Evolutionary conservation across 176 grass and related monocot species (phyloP).

Genomic region (Musa schizocarpa): DNA sequence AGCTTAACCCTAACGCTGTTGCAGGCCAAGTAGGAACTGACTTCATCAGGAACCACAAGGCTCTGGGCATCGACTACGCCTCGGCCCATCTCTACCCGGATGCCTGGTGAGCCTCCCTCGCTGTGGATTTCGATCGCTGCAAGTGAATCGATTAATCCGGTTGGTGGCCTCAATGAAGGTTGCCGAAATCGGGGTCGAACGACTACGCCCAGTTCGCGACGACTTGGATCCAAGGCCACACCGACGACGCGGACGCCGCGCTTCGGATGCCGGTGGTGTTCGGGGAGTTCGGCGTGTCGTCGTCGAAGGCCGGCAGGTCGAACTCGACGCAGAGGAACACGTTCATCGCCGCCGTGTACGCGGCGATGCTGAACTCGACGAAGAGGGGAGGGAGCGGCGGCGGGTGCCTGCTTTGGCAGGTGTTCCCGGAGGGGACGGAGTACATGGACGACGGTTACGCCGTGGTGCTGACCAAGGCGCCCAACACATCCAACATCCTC

Average conservation of each 20-base stretch:
- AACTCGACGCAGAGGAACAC: constrained; percentile 40
- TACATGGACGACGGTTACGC: constrained; percentile 78
- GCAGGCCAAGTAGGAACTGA: constrained; percentile 43
- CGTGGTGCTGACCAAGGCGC: constrained; percentile 28
- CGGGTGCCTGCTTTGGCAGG: constrained; percentile 56
- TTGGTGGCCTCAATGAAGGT: constrained; percentile 4
- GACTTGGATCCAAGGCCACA: constrained; percentile 50
- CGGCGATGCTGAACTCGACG: constrained; percentile 29
- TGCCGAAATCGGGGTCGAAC: constrained; percentile 25
- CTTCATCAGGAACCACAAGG: constrained; percentile 59
- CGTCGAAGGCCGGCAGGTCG: constrained; percentile 25
- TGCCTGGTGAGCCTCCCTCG: constrained; percentile 28
- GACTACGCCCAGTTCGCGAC: constrained; percentile 27
- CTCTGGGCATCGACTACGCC: constrained; percentile 54
- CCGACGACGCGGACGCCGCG: constrained; percentile 34
- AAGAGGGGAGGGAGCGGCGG: constrained; percentile 40
- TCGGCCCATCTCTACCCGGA: constrained; percentile 67
- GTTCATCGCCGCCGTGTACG: constrained; percentile 48
- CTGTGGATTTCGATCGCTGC: neutral
- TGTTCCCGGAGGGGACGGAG: constrained; percentile 47
- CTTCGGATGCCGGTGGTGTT: constrained; percentile 55
- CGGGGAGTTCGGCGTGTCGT: constrained; percentile 58
- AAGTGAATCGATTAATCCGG: neutral
- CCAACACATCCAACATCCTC: constrained; percentile 36
- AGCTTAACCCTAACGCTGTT: constrained; percentile 39